Conservation (phyloP, 331 rosid genomes). For the Pyracantha coccinea region DNA sequence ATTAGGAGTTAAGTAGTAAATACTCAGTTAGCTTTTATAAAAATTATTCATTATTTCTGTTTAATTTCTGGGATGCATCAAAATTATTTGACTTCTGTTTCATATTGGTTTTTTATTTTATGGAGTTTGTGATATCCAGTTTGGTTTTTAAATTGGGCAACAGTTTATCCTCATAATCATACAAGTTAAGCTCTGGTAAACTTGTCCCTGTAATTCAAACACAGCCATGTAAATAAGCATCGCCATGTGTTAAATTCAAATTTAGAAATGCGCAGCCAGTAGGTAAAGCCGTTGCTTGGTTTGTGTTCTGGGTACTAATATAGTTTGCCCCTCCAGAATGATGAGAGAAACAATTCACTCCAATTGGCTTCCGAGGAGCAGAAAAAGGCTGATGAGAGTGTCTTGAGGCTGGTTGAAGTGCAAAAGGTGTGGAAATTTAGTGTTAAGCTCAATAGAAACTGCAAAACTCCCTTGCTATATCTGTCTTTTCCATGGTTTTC, state of each 20-base stretch:
- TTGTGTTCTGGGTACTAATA: conserved; percentile 22
- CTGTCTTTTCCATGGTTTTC: neutral
- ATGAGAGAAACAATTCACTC: conserved; percentile 67
- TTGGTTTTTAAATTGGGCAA: neutral
- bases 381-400: conserved; percentile 70
- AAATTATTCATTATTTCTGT: neutral
- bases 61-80: neutral
- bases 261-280: neutral
- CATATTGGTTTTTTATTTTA: neutral
- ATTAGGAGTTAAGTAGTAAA: neutral
- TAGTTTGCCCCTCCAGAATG: conserved; percentile 47
- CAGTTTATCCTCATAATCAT: neutral
- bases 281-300: neutral
- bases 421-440: conserved; percentile 53
- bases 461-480: neutral
- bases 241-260: neutral
- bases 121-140: neutral
- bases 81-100: neutral
- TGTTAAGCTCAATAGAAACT: conserved; percentile 10
- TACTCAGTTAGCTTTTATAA: neutral
- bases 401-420: conserved; percentile 71
- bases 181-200: neutral
- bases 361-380: conserved; percentile 73
- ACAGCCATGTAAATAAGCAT: neutral
- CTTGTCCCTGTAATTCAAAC: neutral